These are phyloP conservation scores for Quercus engelmannii DNA, from an alignment of 306 rosid genomes.

Conservation along the genomic window DNA sequence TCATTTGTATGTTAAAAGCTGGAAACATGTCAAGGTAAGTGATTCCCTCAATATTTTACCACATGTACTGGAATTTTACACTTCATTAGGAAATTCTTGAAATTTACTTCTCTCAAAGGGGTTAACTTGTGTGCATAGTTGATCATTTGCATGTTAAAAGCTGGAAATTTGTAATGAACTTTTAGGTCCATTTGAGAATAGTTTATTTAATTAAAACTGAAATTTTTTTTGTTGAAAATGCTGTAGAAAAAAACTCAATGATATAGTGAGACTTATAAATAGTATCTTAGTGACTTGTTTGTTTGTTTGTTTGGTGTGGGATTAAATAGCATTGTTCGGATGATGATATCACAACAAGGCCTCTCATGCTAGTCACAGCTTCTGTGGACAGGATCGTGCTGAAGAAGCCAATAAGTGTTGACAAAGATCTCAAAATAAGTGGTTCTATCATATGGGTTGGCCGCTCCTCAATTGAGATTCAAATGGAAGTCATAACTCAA, in stretches of 20 bases:
- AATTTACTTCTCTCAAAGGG: neutral
- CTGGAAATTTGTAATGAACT: too few species aligned
- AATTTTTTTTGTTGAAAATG: fast-evolving
- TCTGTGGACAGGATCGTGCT: conserved; percentile 90
- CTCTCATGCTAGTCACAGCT: conserved; percentile 84
- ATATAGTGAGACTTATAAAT: fast-evolving
- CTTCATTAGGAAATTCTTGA: neutral
- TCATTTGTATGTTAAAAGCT: too few species aligned
- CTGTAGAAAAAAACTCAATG: too few species aligned
- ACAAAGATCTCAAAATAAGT: conserved; percentile 69
- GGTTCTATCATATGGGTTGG: conserved; percentile 98
- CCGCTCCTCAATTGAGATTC: conserved; percentile 88
- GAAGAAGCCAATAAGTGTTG: conserved; percentile 83
- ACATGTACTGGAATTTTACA: too few species aligned
- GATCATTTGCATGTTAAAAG: too few species aligned
- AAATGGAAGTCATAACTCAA: conserved; percentile 59
- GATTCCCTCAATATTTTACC: too few species aligned
- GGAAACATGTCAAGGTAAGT: neutral
- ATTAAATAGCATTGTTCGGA: conserved; percentile 76
- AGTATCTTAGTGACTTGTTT: neutral
- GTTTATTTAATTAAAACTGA: too few species aligned
- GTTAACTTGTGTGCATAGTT: neutral
- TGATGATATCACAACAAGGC: conserved; percentile 75
- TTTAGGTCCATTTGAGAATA: too few species aligned
- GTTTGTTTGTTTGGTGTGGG: conserved; percentile 11